Evolutionary conservation across 345 rosid species (phyloP).

Genomic region (Arabidopsis arenosa): DNA sequence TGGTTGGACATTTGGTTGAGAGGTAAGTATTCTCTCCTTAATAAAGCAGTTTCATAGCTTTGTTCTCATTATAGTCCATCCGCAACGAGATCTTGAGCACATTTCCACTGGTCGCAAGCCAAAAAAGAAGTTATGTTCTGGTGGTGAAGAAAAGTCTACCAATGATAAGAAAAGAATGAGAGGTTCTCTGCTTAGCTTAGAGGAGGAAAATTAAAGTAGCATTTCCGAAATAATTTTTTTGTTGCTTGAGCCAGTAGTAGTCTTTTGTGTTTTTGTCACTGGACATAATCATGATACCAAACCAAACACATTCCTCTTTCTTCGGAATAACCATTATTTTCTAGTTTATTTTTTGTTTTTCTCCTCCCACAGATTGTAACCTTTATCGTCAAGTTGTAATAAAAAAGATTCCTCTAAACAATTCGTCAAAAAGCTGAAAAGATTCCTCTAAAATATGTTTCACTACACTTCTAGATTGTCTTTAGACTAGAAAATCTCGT

Average conservation of each 20-base stretch:
- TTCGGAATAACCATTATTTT: constrained; percentile 31
- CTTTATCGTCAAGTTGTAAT: constrained; percentile 32
- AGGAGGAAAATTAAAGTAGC: too few species aligned
- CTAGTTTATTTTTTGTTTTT: not conserved
- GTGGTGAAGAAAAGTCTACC: too few species aligned
- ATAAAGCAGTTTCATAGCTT: too few species aligned
- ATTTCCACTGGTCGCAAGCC: too few species aligned
- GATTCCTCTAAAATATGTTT: constrained; percentile 30
- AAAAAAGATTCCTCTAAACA: constrained; percentile 33
- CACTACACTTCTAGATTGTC: not conserved
- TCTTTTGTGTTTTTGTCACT: constrained; percentile 12
- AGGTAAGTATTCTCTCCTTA: too few species aligned
- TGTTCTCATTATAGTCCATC: too few species aligned
- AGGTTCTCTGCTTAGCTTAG: too few species aligned
- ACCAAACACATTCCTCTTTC: constrained; percentile 42
- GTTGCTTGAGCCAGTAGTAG: constrained; percentile 1
- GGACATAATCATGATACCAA: constrained; percentile 39
- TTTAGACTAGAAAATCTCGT: constrained; percentile 2
- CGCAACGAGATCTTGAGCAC: too few species aligned
- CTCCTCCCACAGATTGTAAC: constrained; percentile 25
- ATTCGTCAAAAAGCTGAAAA: constrained; percentile 39
- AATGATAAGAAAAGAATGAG: too few species aligned
- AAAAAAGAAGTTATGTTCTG: too few species aligned
- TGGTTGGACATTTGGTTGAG: too few species aligned
- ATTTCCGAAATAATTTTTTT: too few species aligned